Conservation (phyloP, 805 yeast species). For the Metschnikowia gruessii region DNA sequence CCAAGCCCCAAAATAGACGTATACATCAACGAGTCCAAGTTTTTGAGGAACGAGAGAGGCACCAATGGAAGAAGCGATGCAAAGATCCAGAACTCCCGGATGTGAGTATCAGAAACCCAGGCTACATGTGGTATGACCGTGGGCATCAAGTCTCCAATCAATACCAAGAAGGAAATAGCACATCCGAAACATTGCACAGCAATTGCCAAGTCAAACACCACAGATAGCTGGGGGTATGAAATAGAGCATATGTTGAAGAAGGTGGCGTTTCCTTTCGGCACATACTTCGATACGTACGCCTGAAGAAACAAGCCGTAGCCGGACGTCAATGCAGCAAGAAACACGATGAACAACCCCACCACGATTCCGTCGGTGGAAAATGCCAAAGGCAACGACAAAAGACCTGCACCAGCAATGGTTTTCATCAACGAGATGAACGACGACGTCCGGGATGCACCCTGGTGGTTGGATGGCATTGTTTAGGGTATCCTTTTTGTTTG, state of each 20-base stretch:
- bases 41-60: conserved; percentile 71
- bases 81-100: conserved; percentile 61
- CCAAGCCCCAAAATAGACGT: conserved; percentile 80
- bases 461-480: not conserved
- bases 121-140: conserved; percentile 41
- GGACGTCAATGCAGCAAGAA: conserved; percentile 62
- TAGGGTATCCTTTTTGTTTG: not conserved
- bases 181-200: conserved; percentile 79
- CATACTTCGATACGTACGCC: conserved; percentile 53
- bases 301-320: conserved; percentile 66
- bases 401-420: conserved; percentile 79
- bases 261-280: conserved; percentile 60
- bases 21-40: conserved; percentile 77
- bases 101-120: conserved; percentile 18
- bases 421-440: conserved; percentile 66
- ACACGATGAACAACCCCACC: conserved; percentile 52
- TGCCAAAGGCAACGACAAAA: conserved; percentile 74
- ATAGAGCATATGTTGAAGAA: conserved; percentile 64
- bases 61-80: conserved; percentile 42
- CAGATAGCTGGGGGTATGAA: conserved; percentile 65
- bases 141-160: conserved; percentile 75
- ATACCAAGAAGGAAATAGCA: conserved; percentile 63
- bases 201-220: conserved; percentile 70
- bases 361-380: conserved; percentile 64
- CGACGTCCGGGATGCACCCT: conserved; percentile 50